Percentiles rank a stretch among this genome's conserved stretches.
Conservation (phyloP, 176 grass and related monocot species). For the Guadua angustifolia region DNA sequence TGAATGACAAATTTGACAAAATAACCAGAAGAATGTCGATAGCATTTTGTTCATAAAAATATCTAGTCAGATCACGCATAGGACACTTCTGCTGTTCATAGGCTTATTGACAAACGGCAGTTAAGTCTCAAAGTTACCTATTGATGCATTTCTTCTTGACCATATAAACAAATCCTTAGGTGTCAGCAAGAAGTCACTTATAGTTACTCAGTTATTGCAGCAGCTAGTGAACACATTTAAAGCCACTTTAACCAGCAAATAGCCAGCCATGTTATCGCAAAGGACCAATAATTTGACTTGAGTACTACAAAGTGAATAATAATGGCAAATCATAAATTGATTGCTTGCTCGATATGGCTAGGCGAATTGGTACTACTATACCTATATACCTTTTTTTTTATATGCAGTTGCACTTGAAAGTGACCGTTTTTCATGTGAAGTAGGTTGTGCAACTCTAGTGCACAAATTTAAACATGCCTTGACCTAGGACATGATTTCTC, state of each 20-base stretch:
- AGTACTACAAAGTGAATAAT: background rate
- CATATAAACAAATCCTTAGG: background rate
- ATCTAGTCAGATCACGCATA: background rate
- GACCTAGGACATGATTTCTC: background rate
- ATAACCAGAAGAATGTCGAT: background rate
- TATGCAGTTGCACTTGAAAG: background rate
- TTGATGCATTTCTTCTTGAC: background rate
- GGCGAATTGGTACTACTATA: background rate
- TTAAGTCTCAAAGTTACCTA: background rate
- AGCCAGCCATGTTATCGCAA: background rate
- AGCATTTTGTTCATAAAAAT: background rate
- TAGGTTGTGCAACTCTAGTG: background rate
- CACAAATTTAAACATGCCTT: constrained; percentile 8
- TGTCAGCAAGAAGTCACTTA: background rate
- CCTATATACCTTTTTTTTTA: background rate
- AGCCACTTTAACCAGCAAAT: background rate
- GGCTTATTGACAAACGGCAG: background rate
- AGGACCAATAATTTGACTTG: background rate
- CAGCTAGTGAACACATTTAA: constrained; percentile 5
- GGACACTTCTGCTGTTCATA: background rate
- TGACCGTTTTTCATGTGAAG: background rate
- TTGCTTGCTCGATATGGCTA: background rate
- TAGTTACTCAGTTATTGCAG: background rate
- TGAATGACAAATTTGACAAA: background rate
- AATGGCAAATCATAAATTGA: background rate